Percentiles rank a stretch among this genome's conserved stretches.
Conservation (phyloP, 495 filamentous ascomycete genomes). For the Penicillium bialowiezense region DNA sequence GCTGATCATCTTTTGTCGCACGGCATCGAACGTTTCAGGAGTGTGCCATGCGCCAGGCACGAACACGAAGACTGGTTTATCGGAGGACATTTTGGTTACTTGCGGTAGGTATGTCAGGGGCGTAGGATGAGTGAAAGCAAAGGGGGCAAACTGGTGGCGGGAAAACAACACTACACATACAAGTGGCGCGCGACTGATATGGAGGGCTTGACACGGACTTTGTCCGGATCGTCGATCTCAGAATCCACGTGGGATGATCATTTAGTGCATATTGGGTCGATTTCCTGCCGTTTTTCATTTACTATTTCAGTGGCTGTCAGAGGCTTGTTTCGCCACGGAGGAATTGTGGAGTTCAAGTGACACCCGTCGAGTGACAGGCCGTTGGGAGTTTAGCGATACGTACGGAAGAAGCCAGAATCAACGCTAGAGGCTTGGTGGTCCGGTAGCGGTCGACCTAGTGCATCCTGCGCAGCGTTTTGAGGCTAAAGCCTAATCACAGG, state of each 20-base stretch:
- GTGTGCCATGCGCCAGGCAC: conserved; percentile 21
- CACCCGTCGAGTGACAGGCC: no score
- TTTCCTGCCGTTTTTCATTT: not conserved
- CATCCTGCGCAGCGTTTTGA: no score
- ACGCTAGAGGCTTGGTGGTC: no score
- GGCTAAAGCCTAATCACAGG: no score
- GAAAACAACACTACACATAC: no score
- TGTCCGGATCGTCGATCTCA: not conserved
- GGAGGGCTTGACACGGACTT: not conserved
- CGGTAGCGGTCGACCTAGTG: no score
- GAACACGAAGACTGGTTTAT: conserved; percentile 13
- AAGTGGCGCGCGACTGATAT: no score
- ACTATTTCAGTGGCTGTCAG: not conserved
- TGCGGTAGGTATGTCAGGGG: not conserved
- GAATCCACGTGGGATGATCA: not conserved
- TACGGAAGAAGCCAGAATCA: no score
- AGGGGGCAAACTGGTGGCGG: no score
- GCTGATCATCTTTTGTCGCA: conserved; percentile 7
- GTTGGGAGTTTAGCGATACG: no score
- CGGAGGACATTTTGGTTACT: not conserved
- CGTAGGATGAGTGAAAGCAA: not conserved
- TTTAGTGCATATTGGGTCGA: not conserved
- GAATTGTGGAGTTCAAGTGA: no score
- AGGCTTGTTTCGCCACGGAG: not conserved
- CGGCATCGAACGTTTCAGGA: conserved; percentile 10